These are phyloP conservation scores for Cytospora piceicola DNA, from an alignment of 2,329 filamentous ascomycete species.

Conservation along the genomic window DNA sequence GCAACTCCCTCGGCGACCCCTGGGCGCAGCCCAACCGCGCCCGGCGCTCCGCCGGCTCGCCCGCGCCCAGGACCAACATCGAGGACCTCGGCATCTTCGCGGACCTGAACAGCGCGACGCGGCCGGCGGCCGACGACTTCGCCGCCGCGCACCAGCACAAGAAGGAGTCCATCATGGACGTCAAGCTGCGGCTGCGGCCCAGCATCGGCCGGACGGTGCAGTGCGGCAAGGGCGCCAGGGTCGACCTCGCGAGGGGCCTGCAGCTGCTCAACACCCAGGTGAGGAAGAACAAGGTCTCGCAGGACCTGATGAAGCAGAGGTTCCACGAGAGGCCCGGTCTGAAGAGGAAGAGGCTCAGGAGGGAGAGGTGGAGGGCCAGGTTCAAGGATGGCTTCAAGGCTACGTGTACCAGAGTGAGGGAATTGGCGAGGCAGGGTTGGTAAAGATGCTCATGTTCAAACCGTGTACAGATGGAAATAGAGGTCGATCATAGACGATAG, in stretches of 20 bases:
- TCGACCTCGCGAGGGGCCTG: slow-evolving; percentile 53
- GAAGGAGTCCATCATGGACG: slow-evolving; percentile 31
- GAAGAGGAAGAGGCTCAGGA: slow-evolving; percentile 75
- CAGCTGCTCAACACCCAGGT: slow-evolving; percentile 45
- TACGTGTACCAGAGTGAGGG: slow-evolving; percentile 65
- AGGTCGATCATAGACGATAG: neutral
- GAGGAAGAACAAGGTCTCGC: slow-evolving; percentile 59
- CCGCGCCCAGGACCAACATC: slow-evolving; percentile 12
- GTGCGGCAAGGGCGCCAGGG: slow-evolving; percentile 41
- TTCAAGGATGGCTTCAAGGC: slow-evolving; percentile 72
- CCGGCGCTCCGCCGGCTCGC: neutral
- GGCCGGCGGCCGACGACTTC: slow-evolving; percentile 37
- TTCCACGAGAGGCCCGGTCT: slow-evolving; percentile 77
- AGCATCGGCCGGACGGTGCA: slow-evolving; percentile 50
- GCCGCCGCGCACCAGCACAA: slow-evolving; percentile 33
- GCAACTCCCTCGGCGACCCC: neutral
- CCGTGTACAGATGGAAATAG: neutral
- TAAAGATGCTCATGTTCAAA: slow-evolving; percentile 43
- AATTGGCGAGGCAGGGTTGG: slow-evolving; percentile 80
- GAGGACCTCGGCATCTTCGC: slow-evolving; percentile 34
- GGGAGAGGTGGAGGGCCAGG: slow-evolving; percentile 68
- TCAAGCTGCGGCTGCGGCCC: slow-evolving; percentile 45
- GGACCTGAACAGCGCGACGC: slow-evolving; percentile 23
- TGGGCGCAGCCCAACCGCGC: neutral
- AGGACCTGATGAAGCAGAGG: slow-evolving; percentile 61